Conservation (phyloP, 2,329 filamentous ascomycete genomes). For the Periconia sp. region DNA sequence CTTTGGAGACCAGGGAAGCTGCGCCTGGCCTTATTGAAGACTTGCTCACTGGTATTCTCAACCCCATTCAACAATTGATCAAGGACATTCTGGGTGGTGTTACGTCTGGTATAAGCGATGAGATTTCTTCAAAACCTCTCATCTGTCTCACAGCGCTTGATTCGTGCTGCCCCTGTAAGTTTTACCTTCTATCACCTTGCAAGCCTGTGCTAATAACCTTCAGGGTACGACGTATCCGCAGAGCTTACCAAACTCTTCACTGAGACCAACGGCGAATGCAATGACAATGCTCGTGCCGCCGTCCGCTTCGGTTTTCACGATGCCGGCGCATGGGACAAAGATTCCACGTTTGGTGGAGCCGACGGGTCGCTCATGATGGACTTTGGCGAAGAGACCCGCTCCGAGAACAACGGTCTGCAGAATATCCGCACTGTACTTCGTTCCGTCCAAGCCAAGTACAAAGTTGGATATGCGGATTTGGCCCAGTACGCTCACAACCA, state of each 20-base stretch:
- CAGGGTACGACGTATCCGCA: conserved; percentile 35
- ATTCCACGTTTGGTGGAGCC: conserved; percentile 40
- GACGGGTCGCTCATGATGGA: conserved; percentile 47
- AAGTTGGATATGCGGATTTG: conserved; percentile 57
- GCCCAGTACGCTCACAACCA: conserved; percentile 54
- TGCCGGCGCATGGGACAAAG: conserved; percentile 39
- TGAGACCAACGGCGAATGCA: conserved; percentile 28
- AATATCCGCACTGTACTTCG: conserved; percentile 44
- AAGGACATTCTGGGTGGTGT: conserved; percentile 29
- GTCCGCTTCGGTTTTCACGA: conserved; percentile 40
- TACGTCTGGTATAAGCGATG: conserved; percentile 28
- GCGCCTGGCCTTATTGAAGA: conserved; percentile 26
- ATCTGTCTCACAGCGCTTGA: conserved; percentile 24
- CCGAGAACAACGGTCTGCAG: conserved; percentile 51
- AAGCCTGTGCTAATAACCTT: conserved; percentile 8
- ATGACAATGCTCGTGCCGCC: conserved; percentile 38
- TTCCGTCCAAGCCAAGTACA: conserved; percentile 44
- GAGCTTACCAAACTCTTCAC: conserved; percentile 31
- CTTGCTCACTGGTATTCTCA: conserved; percentile 20
- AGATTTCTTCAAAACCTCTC: conserved; percentile 21
- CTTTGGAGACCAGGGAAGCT: conserved; percentile 23
- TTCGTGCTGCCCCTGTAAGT: conserved; percentile 34
- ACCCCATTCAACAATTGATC: conserved; percentile 22
- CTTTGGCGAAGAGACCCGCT: conserved; percentile 37
- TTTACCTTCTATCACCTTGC: neutral